Evolutionary conservation across 2,329 filamentous ascomycete genomes (phyloP).

Genomic region (Phoma herbarum): DNA sequence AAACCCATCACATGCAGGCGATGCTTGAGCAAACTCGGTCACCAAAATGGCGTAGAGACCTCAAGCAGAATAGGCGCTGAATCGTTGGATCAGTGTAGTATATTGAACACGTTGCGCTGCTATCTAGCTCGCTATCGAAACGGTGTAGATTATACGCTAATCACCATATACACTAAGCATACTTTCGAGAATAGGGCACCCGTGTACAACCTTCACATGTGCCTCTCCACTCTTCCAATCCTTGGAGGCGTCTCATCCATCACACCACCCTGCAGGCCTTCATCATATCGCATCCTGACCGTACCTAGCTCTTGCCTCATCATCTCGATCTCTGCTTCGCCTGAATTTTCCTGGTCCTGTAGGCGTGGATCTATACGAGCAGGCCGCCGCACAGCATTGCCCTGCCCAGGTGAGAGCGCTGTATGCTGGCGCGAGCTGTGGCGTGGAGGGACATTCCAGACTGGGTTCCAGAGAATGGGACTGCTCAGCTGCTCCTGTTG

Average conservation of each 20-base stretch:
- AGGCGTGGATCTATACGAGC: conserved; percentile 24
- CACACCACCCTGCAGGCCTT: conserved; percentile 32
- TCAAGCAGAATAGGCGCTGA: neutral
- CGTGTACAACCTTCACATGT: conserved; percentile 9
- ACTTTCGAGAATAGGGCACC: neutral
- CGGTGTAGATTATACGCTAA: neutral
- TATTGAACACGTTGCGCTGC: neutral
- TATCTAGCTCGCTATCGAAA: neutral
- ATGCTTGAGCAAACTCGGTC: conserved; percentile 2
- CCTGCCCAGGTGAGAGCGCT: conserved; percentile 8
- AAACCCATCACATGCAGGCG: conserved; percentile 26
- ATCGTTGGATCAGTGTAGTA: neutral
- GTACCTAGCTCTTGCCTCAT: conserved; percentile 41
- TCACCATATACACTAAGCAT: neutral
- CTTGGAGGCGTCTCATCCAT: conserved; percentile 51
- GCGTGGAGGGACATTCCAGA: conserved; percentile 10
- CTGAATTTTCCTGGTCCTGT: conserved; percentile 48
- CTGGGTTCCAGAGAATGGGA: conserved; percentile 17
- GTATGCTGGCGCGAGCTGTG: conserved; percentile 17
- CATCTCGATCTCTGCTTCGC: conserved; percentile 34
- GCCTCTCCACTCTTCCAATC: conserved; percentile 46
- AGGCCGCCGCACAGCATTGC: conserved; percentile 22
- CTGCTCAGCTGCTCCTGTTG: conserved; percentile 22
- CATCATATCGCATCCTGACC: conserved; percentile 33
- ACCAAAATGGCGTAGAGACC: too few relatives aligned